Conservation (phyloP, 768 basidiomycete species). For the Mycena amicta region DNA sequence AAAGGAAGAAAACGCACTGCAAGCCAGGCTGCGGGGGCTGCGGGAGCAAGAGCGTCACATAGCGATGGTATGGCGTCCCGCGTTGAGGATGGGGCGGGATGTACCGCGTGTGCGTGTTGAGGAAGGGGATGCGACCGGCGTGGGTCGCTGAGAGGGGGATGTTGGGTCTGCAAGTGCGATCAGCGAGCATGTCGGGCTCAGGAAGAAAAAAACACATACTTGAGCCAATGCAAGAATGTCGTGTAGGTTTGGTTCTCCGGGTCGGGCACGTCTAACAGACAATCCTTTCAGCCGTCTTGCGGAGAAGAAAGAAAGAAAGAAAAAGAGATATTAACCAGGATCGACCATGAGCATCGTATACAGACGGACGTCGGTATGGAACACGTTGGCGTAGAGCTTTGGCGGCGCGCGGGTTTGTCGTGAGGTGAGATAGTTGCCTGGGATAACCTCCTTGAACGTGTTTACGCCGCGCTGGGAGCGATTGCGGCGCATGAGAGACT, state of each 20-base stretch:
- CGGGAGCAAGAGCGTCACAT: constrained; percentile 73
- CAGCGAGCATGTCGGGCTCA: constrained; percentile 9
- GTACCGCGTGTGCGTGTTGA: constrained; percentile 69
- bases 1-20: neutral
- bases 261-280: constrained; percentile 94
- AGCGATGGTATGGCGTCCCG: constrained; percentile 91
- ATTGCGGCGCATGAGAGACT: constrained; percentile 28
- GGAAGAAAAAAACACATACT: constrained; percentile 49
- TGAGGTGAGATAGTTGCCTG: constrained; percentile 69
- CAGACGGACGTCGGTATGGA: constrained; percentile 76
- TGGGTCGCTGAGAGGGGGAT: constrained; percentile 70
- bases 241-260: constrained; percentile 63
- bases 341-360: constrained; percentile 93
- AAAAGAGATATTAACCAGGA: no score
- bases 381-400: constrained; percentile 70
- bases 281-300: no score
- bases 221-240: constrained; percentile 83
- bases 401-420: constrained; percentile 74
- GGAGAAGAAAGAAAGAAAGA: constrained; percentile 15
- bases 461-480: constrained; percentile 27
- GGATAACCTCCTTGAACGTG: constrained; percentile 54
- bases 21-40: constrained; percentile 48
- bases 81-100: constrained; percentile 91
- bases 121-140: constrained; percentile 41
- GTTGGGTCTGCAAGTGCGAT: constrained; percentile 62